Evolutionary conservation across 2,329 filamentous ascomycete species (phyloP).

Genomic region (Penicillium digitatum): DNA sequence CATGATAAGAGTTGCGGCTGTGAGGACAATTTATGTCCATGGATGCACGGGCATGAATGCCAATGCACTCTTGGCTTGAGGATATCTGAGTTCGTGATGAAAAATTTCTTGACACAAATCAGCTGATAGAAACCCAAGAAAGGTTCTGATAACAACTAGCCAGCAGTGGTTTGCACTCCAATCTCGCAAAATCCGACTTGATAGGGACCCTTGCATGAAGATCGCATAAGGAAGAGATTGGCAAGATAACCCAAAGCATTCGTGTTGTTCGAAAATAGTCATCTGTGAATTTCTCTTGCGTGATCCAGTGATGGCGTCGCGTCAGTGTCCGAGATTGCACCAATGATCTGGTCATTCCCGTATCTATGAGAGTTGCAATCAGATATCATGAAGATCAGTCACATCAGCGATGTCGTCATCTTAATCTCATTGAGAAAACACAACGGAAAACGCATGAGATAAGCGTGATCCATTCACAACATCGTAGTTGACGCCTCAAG

Average conservation of each 20-base stretch:
- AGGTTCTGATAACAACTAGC: neutral
- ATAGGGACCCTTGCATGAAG: neutral
- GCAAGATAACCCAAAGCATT: neutral
- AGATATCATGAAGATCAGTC: conserved; percentile 1
- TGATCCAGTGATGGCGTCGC: neutral
- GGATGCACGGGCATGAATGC: neutral
- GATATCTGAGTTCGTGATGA: neutral
- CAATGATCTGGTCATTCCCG: neutral
- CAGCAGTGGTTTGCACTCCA: neutral
- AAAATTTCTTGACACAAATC: neutral
- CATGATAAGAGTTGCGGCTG: neutral
- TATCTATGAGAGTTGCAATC: neutral
- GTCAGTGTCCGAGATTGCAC: neutral
- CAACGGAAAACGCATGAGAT: neutral
- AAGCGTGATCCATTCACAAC: neutral
- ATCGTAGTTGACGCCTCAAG: neutral
- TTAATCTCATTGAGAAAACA: neutral
- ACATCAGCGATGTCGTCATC: neutral
- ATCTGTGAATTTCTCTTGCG: neutral
- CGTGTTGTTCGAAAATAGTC: neutral
- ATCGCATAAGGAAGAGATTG: neutral
- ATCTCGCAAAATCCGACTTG: neutral
- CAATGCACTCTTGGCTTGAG: neutral
- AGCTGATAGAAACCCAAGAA: neutral
- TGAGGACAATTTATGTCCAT: neutral